Evolutionary conservation across 805 yeast species (phyloP).

Genomic region (Lachancea meyersii): DNA sequence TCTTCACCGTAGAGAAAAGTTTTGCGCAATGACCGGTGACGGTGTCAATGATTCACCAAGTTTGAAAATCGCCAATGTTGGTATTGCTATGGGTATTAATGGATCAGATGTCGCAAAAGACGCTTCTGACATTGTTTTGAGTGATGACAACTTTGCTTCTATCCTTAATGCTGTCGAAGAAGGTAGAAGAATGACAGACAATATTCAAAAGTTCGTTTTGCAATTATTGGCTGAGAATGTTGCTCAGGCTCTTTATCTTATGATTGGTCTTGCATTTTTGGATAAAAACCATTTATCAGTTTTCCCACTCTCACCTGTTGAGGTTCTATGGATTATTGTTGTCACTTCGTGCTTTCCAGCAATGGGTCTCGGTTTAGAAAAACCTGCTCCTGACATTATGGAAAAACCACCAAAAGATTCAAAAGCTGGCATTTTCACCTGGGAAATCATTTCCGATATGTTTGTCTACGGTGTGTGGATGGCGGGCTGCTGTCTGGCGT

Average conservation of each 20-base stretch:
- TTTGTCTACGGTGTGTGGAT: constrained; percentile 64
- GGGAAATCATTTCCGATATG: constrained; percentile 61
- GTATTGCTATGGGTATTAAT: constrained; percentile 86
- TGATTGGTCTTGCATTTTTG: constrained; percentile 79
- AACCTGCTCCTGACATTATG: constrained; percentile 94
- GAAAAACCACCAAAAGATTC: constrained; percentile 88
- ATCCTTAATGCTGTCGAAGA: constrained; percentile 69
- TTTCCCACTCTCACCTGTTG: constrained; percentile 95
- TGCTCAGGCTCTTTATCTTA: constrained; percentile 77
- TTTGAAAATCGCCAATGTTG: constrained; percentile 88
- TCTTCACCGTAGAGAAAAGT: constrained; percentile 79
- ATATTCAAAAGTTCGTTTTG: constrained; percentile 88
- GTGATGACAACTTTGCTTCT: constrained; percentile 85
- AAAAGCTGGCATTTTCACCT: constrained; percentile 74
- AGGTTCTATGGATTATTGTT: constrained; percentile 93
- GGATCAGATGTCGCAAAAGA: constrained; percentile 99
- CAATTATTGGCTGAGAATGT: constrained; percentile 94
- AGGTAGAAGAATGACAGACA: constrained; percentile 93
- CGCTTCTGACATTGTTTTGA: constrained; percentile 94
- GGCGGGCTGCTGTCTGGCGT: constrained; percentile 63
- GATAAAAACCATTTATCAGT: constrained; percentile 63
- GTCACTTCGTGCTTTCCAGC: constrained; percentile 99
- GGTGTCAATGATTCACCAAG: constrained; percentile 99
- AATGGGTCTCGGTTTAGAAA: constrained; percentile 93
- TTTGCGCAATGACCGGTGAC: constrained; percentile 99